phyloP scores from a whole-genome alignment of 1,284 basidiomycete species.

The Ustilago shanxiensis region DNA sequence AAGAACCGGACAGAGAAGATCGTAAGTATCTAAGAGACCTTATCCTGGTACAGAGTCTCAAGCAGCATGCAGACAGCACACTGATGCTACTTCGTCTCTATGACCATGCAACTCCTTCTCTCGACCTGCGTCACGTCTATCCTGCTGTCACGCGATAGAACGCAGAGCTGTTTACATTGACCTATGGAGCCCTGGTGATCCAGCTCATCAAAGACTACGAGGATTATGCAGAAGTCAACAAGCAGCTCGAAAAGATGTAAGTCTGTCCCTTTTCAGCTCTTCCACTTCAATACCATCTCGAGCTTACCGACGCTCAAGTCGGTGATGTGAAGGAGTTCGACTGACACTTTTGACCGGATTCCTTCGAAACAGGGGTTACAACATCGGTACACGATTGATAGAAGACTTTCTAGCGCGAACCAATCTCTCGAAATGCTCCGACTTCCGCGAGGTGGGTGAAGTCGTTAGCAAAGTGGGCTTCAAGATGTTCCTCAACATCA shows the following conservation, averaged over 20 bases:
- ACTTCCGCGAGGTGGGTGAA: slow-evolving; percentile 86
- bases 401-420: slow-evolving; percentile 97
- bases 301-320: no score
- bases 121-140: not conserved
- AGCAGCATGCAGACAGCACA: not conserved
- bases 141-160: slow-evolving; percentile 72
- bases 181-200: slow-evolving; percentile 96
- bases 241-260: slow-evolving; percentile 77
- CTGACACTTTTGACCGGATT: not conserved
- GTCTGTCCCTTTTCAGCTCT: slow-evolving; percentile 33
- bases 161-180: slow-evolving; percentile 95
- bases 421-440: slow-evolving; percentile 76
- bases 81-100: not conserved
- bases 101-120: not conserved
- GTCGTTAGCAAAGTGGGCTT: slow-evolving; percentile 82
- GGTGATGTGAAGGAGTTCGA: not conserved
- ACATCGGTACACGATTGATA: slow-evolving; percentile 94
- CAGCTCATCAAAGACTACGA: slow-evolving; percentile 99
- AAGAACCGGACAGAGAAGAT: slow-evolving; percentile 70
- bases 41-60: not conserved
- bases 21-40: slow-evolving; percentile 38
- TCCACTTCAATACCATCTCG: not conserved
- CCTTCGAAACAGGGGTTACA: slow-evolving; percentile 84
- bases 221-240: slow-evolving; percentile 86
- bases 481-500: slow-evolving; percentile 95